Conservation (phyloP, 108 stramenopile species). For the Cylindrotheca closterium region DNA sequence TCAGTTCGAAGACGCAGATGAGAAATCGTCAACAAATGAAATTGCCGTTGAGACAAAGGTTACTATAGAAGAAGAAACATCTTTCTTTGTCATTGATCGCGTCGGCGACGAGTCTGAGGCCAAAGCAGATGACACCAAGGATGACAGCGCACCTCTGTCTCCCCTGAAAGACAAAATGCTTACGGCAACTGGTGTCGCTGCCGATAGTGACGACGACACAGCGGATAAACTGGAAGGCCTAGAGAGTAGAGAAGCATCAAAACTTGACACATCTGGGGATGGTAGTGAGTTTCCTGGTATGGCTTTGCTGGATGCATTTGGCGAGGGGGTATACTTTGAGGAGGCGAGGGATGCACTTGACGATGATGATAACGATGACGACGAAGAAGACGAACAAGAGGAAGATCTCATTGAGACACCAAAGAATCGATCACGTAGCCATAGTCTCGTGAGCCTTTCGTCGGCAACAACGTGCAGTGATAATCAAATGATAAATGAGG, state of each 20-base stretch:
- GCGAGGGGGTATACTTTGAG: too few relatives aligned
- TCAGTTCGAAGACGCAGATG: not conserved
- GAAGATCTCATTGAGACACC: not conserved
- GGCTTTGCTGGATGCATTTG: constrained; percentile 5
- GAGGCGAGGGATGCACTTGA: too few relatives aligned
- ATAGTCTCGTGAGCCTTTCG: constrained; percentile 28
- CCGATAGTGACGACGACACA: constrained; percentile 6
- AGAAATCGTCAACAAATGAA: not conserved
- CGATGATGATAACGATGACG: too few relatives aligned
- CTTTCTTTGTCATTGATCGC: constrained; percentile 75
- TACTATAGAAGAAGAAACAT: constrained; percentile 2
- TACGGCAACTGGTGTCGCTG: not conserved
- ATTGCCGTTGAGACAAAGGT: constrained; percentile 3
- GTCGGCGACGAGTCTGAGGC: constrained; percentile 23
- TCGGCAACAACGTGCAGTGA: constrained; percentile 38
- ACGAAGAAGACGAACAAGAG: not conserved
- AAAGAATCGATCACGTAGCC: constrained; percentile 15
- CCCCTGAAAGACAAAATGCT: not conserved
- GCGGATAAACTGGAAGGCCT: constrained; percentile 16
- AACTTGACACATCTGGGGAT: too few relatives aligned
- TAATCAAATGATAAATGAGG: constrained; percentile 22
- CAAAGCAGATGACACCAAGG: not conserved
- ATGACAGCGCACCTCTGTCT: not conserved
- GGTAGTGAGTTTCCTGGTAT: too few relatives aligned
- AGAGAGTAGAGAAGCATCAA: not conserved